phyloP scores from a whole-genome alignment of 2,329 filamentous ascomycete genomes.

The Phaeosphaeria sp. region DNA sequence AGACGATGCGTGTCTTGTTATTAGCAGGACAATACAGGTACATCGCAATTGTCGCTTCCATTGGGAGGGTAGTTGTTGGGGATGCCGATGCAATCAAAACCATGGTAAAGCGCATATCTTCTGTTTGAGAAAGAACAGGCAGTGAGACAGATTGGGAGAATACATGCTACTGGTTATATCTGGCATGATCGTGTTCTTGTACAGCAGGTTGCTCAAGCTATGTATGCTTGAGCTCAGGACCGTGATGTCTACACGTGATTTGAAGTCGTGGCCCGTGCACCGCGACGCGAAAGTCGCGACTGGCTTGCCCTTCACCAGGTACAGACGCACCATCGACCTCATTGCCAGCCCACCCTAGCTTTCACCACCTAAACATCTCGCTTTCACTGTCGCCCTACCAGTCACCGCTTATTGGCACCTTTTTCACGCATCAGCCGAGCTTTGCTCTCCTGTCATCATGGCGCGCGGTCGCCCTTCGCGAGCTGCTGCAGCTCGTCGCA shows the following conservation, averaged over 20 bases:
- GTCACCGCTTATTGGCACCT: not conserved
- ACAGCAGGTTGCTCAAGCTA: not conserved
- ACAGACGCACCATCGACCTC: not conserved
- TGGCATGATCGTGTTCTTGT: not conserved
- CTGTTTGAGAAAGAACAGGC: too few relatives aligned
- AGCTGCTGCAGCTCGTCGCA: constrained; percentile 49
- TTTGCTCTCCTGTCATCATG: constrained; percentile 27
- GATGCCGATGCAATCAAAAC: not conserved
- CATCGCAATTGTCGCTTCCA: not conserved
- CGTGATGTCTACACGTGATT: not conserved
- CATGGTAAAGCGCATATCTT: too few relatives aligned
- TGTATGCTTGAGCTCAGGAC: not conserved
- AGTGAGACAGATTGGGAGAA: too few relatives aligned
- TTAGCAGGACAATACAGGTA: not conserved
- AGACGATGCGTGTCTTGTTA: not conserved
- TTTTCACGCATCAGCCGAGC: not conserved
- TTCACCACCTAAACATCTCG: not conserved
- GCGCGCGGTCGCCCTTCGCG: constrained; percentile 47
- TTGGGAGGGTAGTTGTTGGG: not conserved
- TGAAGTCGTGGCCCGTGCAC: not conserved
- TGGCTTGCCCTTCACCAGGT: constrained; percentile 1
- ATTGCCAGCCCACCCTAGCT: not conserved
- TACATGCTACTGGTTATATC: too few relatives aligned
- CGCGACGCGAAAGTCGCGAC: constrained; percentile 20
- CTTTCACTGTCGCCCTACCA: not conserved